A percentile compares a stretch with the other conserved stretches of the same genome.
phyloP scores from a whole-genome alignment of 2,329 filamentous ascomycete genomes.

The Pseudocercospora fijiensis region DNA sequence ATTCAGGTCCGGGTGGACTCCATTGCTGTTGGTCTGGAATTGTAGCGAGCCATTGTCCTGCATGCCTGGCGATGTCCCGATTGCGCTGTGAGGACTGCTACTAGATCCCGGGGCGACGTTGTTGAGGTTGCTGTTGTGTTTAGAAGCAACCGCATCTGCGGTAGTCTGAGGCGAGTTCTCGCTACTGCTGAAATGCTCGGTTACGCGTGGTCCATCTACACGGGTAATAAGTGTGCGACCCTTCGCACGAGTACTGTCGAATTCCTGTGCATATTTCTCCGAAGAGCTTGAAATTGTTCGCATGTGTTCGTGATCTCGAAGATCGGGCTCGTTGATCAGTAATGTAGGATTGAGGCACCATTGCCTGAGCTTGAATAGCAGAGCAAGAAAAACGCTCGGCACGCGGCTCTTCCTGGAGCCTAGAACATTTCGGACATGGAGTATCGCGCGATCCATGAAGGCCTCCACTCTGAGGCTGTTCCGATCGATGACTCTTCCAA shows the following conservation, averaged over 20 bases:
- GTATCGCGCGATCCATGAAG: conserved; percentile 68
- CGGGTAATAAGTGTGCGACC: conserved; percentile 5
- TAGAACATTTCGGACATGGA: conserved; percentile 65
- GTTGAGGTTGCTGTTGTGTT: background rate
- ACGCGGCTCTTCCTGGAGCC: conserved; percentile 38
- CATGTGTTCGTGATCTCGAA: conserved; percentile 1
- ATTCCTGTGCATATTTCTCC: background rate
- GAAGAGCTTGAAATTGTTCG: background rate
- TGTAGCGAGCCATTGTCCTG: background rate
- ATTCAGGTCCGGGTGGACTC: background rate
- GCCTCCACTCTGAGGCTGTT: conserved; percentile 64
- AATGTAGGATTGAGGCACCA: conserved; percentile 33
- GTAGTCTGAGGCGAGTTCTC: conserved; percentile 19
- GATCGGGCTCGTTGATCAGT: conserved; percentile 16
- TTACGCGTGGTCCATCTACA: conserved; percentile 12
- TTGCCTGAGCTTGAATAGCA: conserved; percentile 35
- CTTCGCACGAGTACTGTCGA: background rate
- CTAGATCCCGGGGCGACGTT: background rate
- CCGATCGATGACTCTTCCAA: conserved; percentile 68
- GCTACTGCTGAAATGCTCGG: conserved; percentile 20
- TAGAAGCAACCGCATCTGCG: background rate
- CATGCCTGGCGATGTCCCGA: background rate
- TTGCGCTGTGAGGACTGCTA: background rate
- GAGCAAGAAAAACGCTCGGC: conserved; percentile 33
- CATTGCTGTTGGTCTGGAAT: background rate